Evolutionary conservation across 2,329 filamentous ascomycete genomes (phyloP), one percentile per base, ranked within the genome.

Genomic region (Apiospora arundinis): DNA sequence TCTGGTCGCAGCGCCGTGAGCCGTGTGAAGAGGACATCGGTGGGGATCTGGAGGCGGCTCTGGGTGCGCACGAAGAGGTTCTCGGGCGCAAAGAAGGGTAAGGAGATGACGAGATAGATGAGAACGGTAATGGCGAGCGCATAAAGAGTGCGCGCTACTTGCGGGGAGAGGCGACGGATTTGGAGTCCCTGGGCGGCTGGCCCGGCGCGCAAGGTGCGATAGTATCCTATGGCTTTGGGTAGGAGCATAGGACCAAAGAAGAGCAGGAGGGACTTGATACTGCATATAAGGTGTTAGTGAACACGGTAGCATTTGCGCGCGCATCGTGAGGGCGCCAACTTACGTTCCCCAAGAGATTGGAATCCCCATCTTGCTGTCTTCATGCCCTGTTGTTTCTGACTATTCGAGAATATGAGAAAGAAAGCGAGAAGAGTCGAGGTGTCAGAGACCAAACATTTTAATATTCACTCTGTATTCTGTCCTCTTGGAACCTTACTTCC

Each of bases 1-100:
- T 32, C 75, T 0, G 87, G 83, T 0, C 92, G 88, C 1, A 92
- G 78, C 1, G 86, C 81, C 4, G 87, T 82, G 12, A 98, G 87
- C 21, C 95, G 93, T 72, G 88, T 90, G 82, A 97, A 96, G 73
- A 98, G 87, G 45, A 97, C 91, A 78, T 95, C 93, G 56, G 90
- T 92, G n/a, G 94, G 91, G 56, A 93, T 95, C 77, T 95, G 93
- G 23, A 98, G 90, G 45, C 95, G 93, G 68, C 94, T 96, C 71
- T 91, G 86, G 0, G 95, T 98, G 23, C 85, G 81, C 42, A 82
- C 79, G 86, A 98, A 97, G 81, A 98, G 85, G 83, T 98, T 98
- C 79, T 94, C 91, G 5, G 93, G 92, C 7, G 89, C 85, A 78
- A 94, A 91, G 72, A 83, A 74, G 0, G 94, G 91, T 0, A 92